These are phyloP conservation scores for Russula sp. DNA, from an alignment of 768 basidiomycete genomes.

Conservation along the genomic window DNA sequence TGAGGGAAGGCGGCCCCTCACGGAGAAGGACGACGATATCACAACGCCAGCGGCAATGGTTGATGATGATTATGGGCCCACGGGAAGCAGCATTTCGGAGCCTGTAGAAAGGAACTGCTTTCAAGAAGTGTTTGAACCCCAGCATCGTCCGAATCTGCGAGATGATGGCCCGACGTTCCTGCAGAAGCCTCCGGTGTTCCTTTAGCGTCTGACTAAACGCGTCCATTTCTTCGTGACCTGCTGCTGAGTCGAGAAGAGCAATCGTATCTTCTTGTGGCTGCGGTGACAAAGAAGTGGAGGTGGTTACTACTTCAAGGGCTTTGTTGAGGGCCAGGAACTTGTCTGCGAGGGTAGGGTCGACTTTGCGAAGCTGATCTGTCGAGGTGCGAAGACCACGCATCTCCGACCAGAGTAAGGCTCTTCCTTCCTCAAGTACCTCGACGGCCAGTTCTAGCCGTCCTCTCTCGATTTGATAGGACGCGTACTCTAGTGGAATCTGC, in stretches of 20 bases:
- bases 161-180: not conserved
- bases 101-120: not conserved
- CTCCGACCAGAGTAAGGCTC: conserved; percentile 12
- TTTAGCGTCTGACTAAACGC: not conserved
- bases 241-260: not conserved
- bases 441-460: not conserved
- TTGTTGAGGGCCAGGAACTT: not conserved
- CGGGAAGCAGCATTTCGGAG: not conserved
- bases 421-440: conserved; percentile 19
- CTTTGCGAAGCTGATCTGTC: conserved; percentile 4
- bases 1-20: not conserved
- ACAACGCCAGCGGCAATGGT: not conserved
- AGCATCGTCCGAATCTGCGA: not conserved
- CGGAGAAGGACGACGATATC: conserved; percentile 7
- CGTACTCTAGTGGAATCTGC: not conserved
- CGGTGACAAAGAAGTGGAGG: not conserved
- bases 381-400: conserved; percentile 9
- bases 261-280: not conserved
- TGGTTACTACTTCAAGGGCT: not conserved
- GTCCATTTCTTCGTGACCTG: not conserved
- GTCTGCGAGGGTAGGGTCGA: conserved; percentile 9
- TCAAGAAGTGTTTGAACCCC: conserved; percentile 5
- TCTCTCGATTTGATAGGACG: not conserved
- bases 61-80: conserved; percentile 11
- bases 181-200: not conserved